phyloP scores from a whole-genome alignment of 1,139 yeast species.

The Spencermartinsiella ligniputridi region DNA sequence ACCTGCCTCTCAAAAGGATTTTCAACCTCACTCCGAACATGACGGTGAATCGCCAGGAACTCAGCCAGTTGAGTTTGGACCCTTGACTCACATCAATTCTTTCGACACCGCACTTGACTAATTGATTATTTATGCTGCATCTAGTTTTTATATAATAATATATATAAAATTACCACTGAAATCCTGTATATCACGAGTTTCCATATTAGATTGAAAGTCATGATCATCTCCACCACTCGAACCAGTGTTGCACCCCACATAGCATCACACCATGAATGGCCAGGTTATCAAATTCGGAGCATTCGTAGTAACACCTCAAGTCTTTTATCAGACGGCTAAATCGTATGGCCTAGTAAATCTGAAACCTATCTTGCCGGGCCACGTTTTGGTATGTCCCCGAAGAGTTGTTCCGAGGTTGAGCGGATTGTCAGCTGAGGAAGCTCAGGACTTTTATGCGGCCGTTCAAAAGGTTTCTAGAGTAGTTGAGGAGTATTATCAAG shows the following conservation, averaged over 20 bases:
- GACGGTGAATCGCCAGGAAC: neutral
- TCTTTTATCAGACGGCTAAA: slow-evolving; percentile 32
- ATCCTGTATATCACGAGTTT: too few relatives aligned
- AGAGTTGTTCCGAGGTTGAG: slow-evolving; percentile 60
- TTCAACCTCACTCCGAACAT: neutral
- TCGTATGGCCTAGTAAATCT: slow-evolving; percentile 83
- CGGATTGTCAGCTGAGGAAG: slow-evolving; percentile 68
- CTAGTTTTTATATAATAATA: too few relatives aligned
- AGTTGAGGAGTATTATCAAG: slow-evolving; percentile 59
- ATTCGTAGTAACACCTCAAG: slow-evolving; percentile 61
- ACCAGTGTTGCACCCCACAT: too few relatives aligned
- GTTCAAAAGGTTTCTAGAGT: slow-evolving; percentile 68
- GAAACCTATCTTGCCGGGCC: slow-evolving; percentile 90
- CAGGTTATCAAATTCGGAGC: slow-evolving; percentile 27
- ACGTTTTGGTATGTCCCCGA: slow-evolving; percentile 77
- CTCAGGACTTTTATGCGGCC: slow-evolving; percentile 69
- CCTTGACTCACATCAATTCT: neutral
- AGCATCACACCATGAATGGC: neutral
- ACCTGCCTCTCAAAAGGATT: neutral
- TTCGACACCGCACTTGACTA: too few relatives aligned
- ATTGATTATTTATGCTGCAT: too few relatives aligned
- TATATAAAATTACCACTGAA: too few relatives aligned
- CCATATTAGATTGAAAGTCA: too few relatives aligned
- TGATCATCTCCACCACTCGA: too few relatives aligned
- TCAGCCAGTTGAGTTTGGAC: neutral